Conservation (phyloP, 768 basidiomycete genomes). For the Leccinum rimulosum region DNA sequence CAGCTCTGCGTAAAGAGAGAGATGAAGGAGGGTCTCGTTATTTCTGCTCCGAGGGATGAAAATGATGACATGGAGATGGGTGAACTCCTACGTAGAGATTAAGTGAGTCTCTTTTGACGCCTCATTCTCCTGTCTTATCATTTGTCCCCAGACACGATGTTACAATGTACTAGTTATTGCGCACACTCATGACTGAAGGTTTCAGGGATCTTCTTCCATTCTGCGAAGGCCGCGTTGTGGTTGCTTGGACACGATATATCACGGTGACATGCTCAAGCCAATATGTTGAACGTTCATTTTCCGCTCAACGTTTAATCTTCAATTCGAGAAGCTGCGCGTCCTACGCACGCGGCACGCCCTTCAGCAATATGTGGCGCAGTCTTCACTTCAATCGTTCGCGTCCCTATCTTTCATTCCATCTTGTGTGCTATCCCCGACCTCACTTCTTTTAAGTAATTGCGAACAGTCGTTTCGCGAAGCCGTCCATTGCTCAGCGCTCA, state of each 20-base stretch:
- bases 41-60: constrained; percentile 44
- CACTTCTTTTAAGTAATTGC: constrained; percentile 18
- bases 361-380: constrained; percentile 19
- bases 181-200: constrained; percentile 12
- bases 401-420: constrained; percentile 6
- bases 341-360: background rate
- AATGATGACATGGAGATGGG: constrained; percentile 56
- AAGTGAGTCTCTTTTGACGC: constrained; percentile 40
- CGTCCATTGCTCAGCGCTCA: background rate
- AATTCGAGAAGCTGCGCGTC: background rate
- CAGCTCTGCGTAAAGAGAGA: constrained; percentile 89
- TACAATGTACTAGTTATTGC: constrained; percentile 24
- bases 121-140: constrained; percentile 1
- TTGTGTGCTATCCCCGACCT: constrained; percentile 6
- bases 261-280: background rate
- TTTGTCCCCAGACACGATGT: constrained; percentile 10
- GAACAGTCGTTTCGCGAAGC: constrained; percentile 1
- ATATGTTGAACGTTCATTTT: constrained; percentile 1
- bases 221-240: constrained; percentile 1
- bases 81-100: constrained; percentile 51
- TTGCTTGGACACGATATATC: constrained; percentile 6
- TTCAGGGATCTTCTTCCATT: constrained; percentile 13
- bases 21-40: constrained; percentile 78
- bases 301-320: constrained; percentile 14
- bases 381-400: constrained; percentile 1